These are phyloP conservation scores for Manihot esculenta DNA, from an alignment of 441 rosid species.

Conservation along the genomic window DNA sequence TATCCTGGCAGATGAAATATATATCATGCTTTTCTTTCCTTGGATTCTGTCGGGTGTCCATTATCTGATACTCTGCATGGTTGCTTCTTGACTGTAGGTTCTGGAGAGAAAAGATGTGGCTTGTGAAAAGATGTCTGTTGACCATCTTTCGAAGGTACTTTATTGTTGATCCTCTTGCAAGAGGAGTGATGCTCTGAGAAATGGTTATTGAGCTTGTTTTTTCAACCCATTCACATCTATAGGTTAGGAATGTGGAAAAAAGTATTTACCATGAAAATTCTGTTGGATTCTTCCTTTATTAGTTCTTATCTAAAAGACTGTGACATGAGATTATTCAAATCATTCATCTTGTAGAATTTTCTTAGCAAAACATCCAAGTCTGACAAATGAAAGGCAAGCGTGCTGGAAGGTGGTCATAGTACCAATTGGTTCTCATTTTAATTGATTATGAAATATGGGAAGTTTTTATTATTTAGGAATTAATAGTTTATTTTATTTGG, in stretches of 20 bases:
- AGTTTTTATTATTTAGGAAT: too few relatives aligned
- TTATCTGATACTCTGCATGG: slow-evolving; percentile 15
- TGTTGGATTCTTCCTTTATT: neutral
- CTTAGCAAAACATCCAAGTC: neutral
- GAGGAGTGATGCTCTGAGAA: neutral
- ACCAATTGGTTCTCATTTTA: neutral
- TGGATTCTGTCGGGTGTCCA: neutral
- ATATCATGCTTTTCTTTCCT: neutral
- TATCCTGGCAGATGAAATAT: neutral
- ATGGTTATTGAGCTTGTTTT: too few relatives aligned
- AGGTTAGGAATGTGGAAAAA: neutral
- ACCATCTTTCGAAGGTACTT: slow-evolving; percentile 69
- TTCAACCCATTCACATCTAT: neutral
- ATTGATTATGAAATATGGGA: neutral
- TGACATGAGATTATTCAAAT: slow-evolving; percentile 1
- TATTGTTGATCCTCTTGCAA: neutral
- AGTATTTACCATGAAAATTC: neutral
- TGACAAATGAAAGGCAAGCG: neutral
- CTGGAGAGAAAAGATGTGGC: slow-evolving; percentile 55
- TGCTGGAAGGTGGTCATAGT: neutral
- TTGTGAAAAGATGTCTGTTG: slow-evolving; percentile 49
- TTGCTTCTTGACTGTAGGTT: slow-evolving; percentile 47
- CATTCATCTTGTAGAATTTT: neutral
- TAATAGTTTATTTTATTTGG: too few relatives aligned
- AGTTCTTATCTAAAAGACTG: neutral